Percentiles rank a stretch among this genome's conserved stretches.
Evolutionary conservation across 352 stramenopile species (phyloP).

Genomic region (Pythium apleroticum): DNA sequence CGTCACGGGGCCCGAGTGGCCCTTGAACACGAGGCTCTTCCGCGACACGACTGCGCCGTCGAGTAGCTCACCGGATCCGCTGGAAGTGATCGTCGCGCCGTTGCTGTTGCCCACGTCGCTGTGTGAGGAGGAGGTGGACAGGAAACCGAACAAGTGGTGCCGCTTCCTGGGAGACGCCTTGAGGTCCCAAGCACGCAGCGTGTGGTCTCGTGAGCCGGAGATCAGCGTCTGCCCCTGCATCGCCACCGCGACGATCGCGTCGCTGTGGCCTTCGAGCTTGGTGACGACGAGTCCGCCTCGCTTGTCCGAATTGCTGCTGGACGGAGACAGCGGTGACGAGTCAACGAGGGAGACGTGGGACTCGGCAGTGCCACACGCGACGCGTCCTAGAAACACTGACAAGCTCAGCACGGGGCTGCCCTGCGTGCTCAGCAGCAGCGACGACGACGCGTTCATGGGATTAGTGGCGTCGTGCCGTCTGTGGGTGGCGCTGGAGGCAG

Average conservation of each 20-base stretch:
- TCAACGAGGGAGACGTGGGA: constrained; percentile 45
- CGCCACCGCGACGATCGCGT: constrained; percentile 54
- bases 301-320: constrained; percentile 28
- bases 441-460: background rate
- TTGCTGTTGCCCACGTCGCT: constrained; percentile 23
- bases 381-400: constrained; percentile 43
- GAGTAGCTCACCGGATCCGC: constrained; percentile 30
- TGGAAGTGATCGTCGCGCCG: constrained; percentile 4
- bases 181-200: constrained; percentile 73
- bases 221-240: constrained; percentile 63
- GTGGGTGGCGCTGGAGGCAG: background rate
- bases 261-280: constrained; percentile 57
- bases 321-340: constrained; percentile 15
- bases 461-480: constrained; percentile 12
- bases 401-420: constrained; percentile 52
- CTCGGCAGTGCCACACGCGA: constrained; percentile 52
- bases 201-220: constrained; percentile 70
- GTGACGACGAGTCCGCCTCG: constrained; percentile 14
- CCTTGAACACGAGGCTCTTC: constrained; percentile 59
- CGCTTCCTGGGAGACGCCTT: constrained; percentile 56
- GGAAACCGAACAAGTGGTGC: constrained; percentile 59
- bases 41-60: constrained; percentile 59
- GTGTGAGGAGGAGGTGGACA: constrained; percentile 31
- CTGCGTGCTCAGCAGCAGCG: constrained; percentile 13
- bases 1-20: constrained; percentile 58